Base-by-base conservation (phyloP, 495 filamentous ascomycete genomes). In the Pyrenopolyporus hunteri region DNA sequence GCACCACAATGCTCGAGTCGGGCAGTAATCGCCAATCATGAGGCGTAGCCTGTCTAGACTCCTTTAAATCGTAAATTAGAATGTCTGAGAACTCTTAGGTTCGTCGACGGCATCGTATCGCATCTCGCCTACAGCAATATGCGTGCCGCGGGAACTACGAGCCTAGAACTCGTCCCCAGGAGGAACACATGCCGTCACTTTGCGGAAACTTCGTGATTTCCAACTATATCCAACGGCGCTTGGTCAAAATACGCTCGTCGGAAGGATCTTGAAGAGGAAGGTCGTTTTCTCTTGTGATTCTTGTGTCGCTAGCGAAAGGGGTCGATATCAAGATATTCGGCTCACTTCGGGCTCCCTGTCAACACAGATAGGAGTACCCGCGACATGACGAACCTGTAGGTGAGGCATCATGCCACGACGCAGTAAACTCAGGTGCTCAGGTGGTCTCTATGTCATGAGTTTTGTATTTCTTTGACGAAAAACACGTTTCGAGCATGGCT, bases 231-330 rank as follows among this genome's bases (percentile, higher is more conserved):
- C 55, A 36, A 42, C 9, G 28, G 20, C 22, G 2, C 29, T 52
- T 52, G 33, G 44, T 36, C 45, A 23, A 57, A 52, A 45, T 28
- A 61, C 13, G 33, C 47, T 49, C 39, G n/a, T 51, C 63, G 47
- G 63, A 62, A 61, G 51, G 23, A 33, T 16, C 63, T 66, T 57
- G 57, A 66, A 66, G 57, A 66, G 63, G 63, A 66, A 66, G 63
- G 63, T 66, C 16, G 46, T 56, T 66, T 45, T 60, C n/a, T 23
- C 40, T 53, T 19, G 28, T 11, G 46, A 50, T 10, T 22, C 28
- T 66, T 23, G 40, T 19, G 20, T 37, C 37, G 20, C 35, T 47
- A 16, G 19, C 28, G 47, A 57, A n/a, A 53, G 33, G 50, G 35
- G 17, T 62, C 48, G 57, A 52, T 46, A 37, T 46, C 19, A 40